Conservation (phyloP, 2,329 filamentous ascomycete genomes). For the Penicillium concentricum region DNA sequence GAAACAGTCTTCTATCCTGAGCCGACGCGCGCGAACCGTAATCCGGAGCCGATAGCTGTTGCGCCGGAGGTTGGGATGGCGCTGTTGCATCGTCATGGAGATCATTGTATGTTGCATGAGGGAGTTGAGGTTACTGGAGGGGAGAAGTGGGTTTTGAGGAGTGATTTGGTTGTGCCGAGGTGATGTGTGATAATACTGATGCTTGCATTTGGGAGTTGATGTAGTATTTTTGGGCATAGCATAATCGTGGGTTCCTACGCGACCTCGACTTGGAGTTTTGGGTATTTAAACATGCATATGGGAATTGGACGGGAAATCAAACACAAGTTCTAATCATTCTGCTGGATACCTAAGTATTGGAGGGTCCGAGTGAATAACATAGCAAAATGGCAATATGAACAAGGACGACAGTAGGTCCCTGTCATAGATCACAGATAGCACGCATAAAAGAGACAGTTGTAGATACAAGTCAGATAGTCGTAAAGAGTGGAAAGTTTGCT, state of each 20-base stretch:
- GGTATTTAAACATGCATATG: neutral
- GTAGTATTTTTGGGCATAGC: neutral
- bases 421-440: conserved; percentile 11
- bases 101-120: conserved; percentile 87
- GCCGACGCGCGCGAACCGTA: conserved; percentile 43
- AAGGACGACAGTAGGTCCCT: conserved; percentile 23
- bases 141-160: conserved; percentile 89
- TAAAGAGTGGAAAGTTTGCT: conserved; percentile 20
- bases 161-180: conserved; percentile 61
- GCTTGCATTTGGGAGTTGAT: neutral
- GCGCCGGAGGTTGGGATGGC: conserved; percentile 80
- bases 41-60: conserved; percentile 66
- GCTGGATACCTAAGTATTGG: conserved; percentile 4
- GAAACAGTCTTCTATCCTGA: conserved; percentile 91
- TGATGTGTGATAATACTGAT: conserved; percentile 19
- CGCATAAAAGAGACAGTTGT: conserved; percentile 17
- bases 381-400: conserved; percentile 16
- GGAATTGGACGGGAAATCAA: neutral
- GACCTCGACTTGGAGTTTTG: neutral
- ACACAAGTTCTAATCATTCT: conserved; percentile 18
- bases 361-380: neutral
- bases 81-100: conserved; percentile 82
- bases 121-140: conserved; percentile 74
- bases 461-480: conserved; percentile 24
- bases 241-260: neutral